These are phyloP conservation scores for Halenospora varia DNA, from an alignment of 495 filamentous ascomycete species.

Conservation along the genomic window DNA sequence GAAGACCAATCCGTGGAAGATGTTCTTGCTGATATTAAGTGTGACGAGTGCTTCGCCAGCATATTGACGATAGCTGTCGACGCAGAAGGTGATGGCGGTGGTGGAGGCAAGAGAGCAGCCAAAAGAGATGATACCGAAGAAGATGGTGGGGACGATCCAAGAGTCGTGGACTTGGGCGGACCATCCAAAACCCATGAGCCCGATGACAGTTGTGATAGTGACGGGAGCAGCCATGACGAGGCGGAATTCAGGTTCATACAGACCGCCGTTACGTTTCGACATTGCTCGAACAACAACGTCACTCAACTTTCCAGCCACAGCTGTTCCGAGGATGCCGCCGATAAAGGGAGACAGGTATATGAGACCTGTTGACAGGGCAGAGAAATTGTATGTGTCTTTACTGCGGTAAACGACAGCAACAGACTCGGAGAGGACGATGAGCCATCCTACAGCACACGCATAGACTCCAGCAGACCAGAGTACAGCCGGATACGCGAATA, in stretches of 20 bases:
- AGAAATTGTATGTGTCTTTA: constrained; percentile 67
- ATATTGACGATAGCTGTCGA: constrained; percentile 91
- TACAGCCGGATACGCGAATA: constrained; percentile 84
- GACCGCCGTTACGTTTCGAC: constrained; percentile 78
- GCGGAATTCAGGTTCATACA: constrained; percentile 95
- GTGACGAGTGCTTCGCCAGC: constrained; percentile 94
- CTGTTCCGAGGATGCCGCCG: constrained; percentile 85
- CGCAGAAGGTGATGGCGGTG: constrained; percentile 91
- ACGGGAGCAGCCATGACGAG: constrained; percentile 89
- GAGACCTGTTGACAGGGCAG: constrained; percentile 72
- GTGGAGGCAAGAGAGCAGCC: constrained; percentile 89
- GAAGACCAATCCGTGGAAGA: constrained; percentile 86
- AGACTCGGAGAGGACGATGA: constrained; percentile 90
- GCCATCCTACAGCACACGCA: constrained; percentile 86
- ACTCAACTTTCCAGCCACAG: constrained; percentile 82
- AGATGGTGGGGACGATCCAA: constrained; percentile 90
- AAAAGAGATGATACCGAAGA: constrained; percentile 91
- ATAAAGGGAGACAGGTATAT: constrained; percentile 89
- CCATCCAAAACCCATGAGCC: constrained; percentile 94
- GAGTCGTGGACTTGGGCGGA: constrained; percentile 66
- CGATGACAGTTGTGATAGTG: constrained; percentile 72
- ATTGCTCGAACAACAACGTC: constrained; percentile 79
- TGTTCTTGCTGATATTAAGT: constrained; percentile 90
- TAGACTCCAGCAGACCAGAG: constrained; percentile 91
- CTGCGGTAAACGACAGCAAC: constrained; percentile 73